phyloP scores from a whole-genome alignment of 371 early-diverging fungal species.

The Rhizopus arrhizus region DNA sequence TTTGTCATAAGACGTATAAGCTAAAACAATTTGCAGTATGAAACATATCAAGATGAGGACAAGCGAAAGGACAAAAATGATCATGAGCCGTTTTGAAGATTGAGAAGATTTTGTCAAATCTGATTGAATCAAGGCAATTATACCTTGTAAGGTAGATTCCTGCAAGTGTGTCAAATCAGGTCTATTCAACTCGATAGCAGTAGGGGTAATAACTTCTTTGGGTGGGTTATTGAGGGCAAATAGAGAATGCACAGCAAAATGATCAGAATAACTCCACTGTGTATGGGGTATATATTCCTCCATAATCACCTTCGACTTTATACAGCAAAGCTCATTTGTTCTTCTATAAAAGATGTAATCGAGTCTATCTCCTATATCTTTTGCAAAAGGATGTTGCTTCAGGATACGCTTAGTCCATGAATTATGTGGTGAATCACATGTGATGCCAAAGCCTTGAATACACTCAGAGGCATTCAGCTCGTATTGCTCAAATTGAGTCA shows the following conservation, averaged over 20 bases:
- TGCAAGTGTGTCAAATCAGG: too few species aligned
- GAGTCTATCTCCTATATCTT: slow-evolving; percentile 55
- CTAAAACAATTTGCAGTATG: too few species aligned
- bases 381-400: slow-evolving; percentile 29
- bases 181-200: slow-evolving; percentile 2
- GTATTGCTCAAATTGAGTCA: slow-evolving; percentile 4
- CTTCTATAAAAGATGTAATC: slow-evolving; percentile 62
- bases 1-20: slow-evolving; percentile 10
- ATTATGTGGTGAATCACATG: slow-evolving; percentile 62
- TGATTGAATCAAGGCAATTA: too few species aligned
- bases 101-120: too few species aligned
- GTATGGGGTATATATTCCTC: slow-evolving; percentile 46
- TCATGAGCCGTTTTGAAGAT: too few species aligned
- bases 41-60: too few species aligned
- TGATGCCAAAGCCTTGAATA: slow-evolving; percentile 52
- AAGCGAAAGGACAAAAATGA: too few species aligned
- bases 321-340: slow-evolving; percentile 46
- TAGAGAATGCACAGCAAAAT: slow-evolving; percentile 58
- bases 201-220: slow-evolving; percentile 4
- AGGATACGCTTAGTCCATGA: slow-evolving; percentile 48
- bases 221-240: slow-evolving; percentile 29
- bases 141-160: slow-evolving; percentile 8
- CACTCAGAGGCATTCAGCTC: slow-evolving; percentile 22
- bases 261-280: slow-evolving; percentile 55
- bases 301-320: slow-evolving; percentile 44